Conservation (phyloP, 805 yeast species). For the Starmera amethionina region DNA sequence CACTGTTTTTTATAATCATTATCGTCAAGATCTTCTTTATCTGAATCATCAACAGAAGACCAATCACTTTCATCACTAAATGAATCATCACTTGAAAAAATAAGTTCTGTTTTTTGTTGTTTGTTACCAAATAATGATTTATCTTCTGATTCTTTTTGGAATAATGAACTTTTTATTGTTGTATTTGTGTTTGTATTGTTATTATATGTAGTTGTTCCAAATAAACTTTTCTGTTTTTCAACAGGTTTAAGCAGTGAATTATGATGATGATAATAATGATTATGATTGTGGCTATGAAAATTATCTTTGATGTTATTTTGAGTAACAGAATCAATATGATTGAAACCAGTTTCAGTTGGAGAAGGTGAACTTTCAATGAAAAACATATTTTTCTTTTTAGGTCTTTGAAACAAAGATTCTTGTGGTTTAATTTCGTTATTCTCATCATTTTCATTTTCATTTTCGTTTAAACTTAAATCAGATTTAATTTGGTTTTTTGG, state of each 20-base stretch:
- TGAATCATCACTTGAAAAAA: slow-evolving; percentile 29
- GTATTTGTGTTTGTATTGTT: neutral
- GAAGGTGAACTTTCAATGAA: slow-evolving; percentile 23
- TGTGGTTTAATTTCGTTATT: neutral
- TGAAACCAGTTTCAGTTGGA: slow-evolving; percentile 15
- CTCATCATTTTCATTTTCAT: neutral
- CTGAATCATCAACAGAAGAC: slow-evolving; percentile 22
- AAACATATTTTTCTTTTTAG: slow-evolving; percentile 18
- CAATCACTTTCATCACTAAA: slow-evolving; percentile 32
- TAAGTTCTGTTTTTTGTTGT: slow-evolving; percentile 4
- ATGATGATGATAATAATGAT: neutral
- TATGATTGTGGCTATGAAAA: neutral
- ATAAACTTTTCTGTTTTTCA: neutral
- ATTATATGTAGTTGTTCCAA: neutral
- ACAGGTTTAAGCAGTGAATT: neutral
- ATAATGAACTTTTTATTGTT: neutral
- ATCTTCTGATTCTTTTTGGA: neutral
- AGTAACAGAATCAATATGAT: slow-evolving; percentile 1
- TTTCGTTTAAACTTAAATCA: neutral
- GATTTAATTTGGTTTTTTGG: neutral
- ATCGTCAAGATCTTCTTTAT: slow-evolving; percentile 18
- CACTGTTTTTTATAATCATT: slow-evolving; percentile 23
- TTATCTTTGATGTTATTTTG: slow-evolving; percentile 1
- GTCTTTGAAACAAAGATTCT: slow-evolving; percentile 4
- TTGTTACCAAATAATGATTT: slow-evolving; percentile 12